These are phyloP conservation scores for Lotus japonicus DNA, from an alignment of 306 rosid genomes.

Conservation along the genomic window DNA sequence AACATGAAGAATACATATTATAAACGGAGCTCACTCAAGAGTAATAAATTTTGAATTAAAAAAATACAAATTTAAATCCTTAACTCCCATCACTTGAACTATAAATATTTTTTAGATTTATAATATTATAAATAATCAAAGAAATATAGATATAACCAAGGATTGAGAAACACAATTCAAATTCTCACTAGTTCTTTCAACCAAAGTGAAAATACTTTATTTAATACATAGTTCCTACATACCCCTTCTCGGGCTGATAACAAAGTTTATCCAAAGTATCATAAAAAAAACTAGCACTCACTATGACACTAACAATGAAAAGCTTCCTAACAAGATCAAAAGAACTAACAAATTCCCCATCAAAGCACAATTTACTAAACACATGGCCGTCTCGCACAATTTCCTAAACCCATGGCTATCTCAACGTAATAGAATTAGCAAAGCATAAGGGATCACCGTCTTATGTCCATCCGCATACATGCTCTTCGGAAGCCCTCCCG, in stretches of 20 bases:
- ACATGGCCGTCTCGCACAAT: neutral
- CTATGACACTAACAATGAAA: no score
- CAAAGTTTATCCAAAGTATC: conserved; percentile 1
- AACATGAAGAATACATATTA: conserved; percentile 14
- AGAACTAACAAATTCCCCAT: neutral
- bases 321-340: neutral
- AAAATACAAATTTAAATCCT: neutral
- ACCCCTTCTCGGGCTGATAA: neutral
- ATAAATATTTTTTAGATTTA: neutral
- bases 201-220: neutral
- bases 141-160: neutral
- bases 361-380: neutral
- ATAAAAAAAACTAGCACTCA: neutral
- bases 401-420: no score
- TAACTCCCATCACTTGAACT: neutral
- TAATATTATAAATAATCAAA: conserved; percentile 10
- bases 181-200: neutral
- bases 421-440: neutral
- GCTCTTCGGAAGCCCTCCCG: conserved; percentile 97
- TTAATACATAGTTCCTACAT: neutral
- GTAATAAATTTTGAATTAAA: neutral
- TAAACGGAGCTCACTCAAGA: neutral
- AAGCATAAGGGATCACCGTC: conserved; percentile 37
- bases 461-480: conserved; percentile 74
- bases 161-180: neutral